A percentile compares a stretch with the other conserved stretches of the same genome.
These are phyloP conservation scores for Oryza glaberrima DNA, from an alignment of 176 grass and related monocot genomes.

Conservation along the genomic window DNA sequence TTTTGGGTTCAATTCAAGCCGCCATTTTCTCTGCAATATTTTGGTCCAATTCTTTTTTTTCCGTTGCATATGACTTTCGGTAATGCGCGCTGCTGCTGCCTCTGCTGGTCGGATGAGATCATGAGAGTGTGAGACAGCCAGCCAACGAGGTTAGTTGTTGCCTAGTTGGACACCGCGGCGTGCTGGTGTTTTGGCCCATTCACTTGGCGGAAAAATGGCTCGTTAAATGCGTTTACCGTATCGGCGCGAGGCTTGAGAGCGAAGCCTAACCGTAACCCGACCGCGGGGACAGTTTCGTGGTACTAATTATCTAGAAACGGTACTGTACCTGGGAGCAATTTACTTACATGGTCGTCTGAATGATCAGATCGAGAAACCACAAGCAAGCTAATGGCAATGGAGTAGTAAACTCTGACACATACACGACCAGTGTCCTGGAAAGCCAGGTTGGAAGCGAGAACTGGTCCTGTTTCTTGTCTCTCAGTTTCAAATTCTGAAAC, in stretches of 20 bases:
- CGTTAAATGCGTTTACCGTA: neutral
- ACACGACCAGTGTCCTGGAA: neutral
- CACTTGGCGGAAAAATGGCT: neutral
- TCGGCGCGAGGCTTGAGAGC: neutral
- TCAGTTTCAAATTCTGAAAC: neutral
- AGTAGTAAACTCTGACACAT: neutral
- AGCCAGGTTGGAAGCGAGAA: neutral
- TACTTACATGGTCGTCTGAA: neutral
- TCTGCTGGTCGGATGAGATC: neutral
- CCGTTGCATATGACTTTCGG: slow-evolving; percentile 14
- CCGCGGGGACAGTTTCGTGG: neutral
- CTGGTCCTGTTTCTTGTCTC: neutral
- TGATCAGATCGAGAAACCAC: neutral
- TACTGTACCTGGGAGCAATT: neutral
- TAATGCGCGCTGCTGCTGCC: neutral
- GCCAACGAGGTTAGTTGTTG: no score
- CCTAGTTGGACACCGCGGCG: no score
- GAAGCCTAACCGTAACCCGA: neutral
- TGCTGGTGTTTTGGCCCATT: neutral
- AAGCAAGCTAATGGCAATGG: neutral
- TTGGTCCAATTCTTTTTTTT: neutral
- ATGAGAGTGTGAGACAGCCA: no score
- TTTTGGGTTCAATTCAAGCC: neutral
- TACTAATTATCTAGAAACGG: neutral
- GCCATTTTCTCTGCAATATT: neutral